phyloP scores from a whole-genome alignment of 805 yeast species.

The Cyberlindnera japonica region DNA sequence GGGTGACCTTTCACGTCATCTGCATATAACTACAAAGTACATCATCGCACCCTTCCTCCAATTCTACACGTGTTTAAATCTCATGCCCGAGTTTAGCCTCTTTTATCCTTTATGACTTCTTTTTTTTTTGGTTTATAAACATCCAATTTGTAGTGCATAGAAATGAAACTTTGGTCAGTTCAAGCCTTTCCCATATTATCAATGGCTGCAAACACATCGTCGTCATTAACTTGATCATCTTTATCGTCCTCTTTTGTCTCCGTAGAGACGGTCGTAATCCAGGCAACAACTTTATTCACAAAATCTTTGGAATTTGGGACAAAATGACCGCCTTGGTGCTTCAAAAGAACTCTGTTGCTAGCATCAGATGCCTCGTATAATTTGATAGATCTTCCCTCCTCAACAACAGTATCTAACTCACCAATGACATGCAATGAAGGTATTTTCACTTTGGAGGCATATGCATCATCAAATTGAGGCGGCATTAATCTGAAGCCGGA shows the following conservation, averaged over 20 bases:
- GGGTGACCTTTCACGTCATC: neutral
- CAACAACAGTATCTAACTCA: slow-evolving; percentile 83
- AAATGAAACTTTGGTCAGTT: neutral
- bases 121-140: neutral
- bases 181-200: slow-evolving; percentile 37
- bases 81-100: neutral
- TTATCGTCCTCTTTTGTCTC: slow-evolving; percentile 1
- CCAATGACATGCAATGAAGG: slow-evolving; percentile 75
- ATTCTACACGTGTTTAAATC: neutral
- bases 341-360: slow-evolving; percentile 43
- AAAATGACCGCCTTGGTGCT: slow-evolving; percentile 95
- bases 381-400: slow-evolving; percentile 58
- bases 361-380: slow-evolving; percentile 51
- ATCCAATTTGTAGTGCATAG: too few relatives aligned
- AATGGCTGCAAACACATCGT: slow-evolving; percentile 35
- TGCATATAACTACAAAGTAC: slow-evolving; percentile 1
- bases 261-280: slow-evolving; percentile 27
- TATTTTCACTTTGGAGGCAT: slow-evolving; percentile 20
- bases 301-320: slow-evolving; percentile 77
- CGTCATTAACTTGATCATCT: slow-evolving; percentile 26
- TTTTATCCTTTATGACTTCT: neutral
- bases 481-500: slow-evolving; percentile 52
- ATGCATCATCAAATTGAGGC: slow-evolving; percentile 20
- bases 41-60: neutral
- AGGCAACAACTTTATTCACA: slow-evolving; percentile 31